Percentiles rank a stretch among this genome's conserved stretches.
These are phyloP conservation scores for Gnaphalium uliginosum DNA, from an alignment of 129 eudicot species.

Conservation along the genomic window DNA sequence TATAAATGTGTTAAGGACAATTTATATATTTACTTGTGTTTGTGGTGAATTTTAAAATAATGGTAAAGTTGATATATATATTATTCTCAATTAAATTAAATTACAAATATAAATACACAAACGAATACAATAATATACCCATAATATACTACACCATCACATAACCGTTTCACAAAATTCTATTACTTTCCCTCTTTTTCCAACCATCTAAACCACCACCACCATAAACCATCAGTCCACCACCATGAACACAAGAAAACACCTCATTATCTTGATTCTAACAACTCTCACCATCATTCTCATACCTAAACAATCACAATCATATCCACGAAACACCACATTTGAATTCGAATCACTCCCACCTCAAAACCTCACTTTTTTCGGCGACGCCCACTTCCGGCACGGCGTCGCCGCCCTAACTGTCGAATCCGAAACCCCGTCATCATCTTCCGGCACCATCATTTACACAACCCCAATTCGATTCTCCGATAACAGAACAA, in stretches of 20 bases:
- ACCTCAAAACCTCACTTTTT: conserved; percentile 66
- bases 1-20: no score
- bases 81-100: no score
- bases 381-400: conserved; percentile 65
- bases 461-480: conserved; percentile 58
- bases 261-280: conserved; percentile 33
- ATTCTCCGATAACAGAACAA: conserved; percentile 55
- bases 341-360: conserved; percentile 57
- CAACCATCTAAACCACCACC: conserved; percentile 62
- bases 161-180: not conserved
- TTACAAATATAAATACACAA: no score
- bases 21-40: no score
- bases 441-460: conserved; percentile 71
- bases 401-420: conserved; percentile 59
- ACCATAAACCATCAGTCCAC: conserved; percentile 53
- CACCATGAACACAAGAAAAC: conserved; percentile 43
- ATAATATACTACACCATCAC: no score
- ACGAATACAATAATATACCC: no score
- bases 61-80: no score
- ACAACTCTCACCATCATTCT: conserved; percentile 25
- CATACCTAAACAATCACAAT: not conserved
- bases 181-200: conserved; percentile 12
- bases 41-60: no score
- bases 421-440: conserved; percentile 46
- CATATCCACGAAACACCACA: conserved; percentile 32